Evolutionary conservation across 352 stramenopile species (phyloP).

Genomic region (Pythium diclinum): DNA sequence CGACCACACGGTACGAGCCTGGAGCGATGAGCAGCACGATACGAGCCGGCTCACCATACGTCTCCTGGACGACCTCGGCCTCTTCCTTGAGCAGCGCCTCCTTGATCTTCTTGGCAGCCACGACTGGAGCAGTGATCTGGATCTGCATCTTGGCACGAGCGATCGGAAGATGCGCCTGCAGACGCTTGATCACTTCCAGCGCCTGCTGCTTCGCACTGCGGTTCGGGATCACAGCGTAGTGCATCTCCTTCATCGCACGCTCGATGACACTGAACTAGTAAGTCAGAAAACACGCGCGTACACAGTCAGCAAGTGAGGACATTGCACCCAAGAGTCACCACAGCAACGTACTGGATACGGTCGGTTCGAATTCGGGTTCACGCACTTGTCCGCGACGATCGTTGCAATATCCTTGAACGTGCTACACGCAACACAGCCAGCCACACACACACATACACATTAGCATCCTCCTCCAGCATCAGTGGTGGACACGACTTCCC

Average conservation of each 20-base stretch:
- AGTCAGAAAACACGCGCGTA: neutral
- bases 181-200: constrained; percentile 95
- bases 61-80: constrained; percentile 66
- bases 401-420: constrained; percentile 94
- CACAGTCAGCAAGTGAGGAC: neutral
- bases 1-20: constrained; percentile 69
- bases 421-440: constrained; percentile 32
- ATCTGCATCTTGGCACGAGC: constrained; percentile 97
- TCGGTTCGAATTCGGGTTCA: constrained; percentile 93
- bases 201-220: constrained; percentile 95
- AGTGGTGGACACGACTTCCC: neutral
- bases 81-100: constrained; percentile 54
- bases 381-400: constrained; percentile 96
- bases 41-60: constrained; percentile 48
- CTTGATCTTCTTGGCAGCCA: constrained; percentile 55
- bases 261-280: constrained; percentile 92
- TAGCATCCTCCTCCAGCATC: neutral
- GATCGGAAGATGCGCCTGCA: constrained; percentile 93
- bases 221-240: constrained; percentile 94
- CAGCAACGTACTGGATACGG: constrained; percentile 86
- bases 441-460: neutral
- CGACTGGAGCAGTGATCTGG: constrained; percentile 60
- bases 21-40: constrained; percentile 76
- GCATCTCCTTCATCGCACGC: constrained; percentile 95
- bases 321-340: neutral